Percentiles rank a stretch among this genome's conserved stretches.
Evolutionary conservation across 2,329 filamentous ascomycete species (phyloP).

Genomic region (Triangularia verruculosa): DNA sequence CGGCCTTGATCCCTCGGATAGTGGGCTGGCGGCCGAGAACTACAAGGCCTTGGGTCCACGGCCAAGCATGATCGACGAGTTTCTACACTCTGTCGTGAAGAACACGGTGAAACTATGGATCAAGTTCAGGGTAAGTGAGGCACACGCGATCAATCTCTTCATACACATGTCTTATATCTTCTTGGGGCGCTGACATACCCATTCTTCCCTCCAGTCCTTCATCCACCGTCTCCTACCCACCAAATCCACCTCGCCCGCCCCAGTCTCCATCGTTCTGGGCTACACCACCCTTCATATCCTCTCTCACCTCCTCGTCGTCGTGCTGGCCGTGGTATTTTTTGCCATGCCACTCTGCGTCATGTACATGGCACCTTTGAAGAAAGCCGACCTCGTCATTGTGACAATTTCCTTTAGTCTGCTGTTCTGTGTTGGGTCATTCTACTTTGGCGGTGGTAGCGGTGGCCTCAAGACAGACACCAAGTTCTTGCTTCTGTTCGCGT

Average conservation of each 20-base stretch:
- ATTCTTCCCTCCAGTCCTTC: not conserved
- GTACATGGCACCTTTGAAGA: not conserved
- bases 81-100: not conserved
- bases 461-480: not conserved
- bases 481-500: slow-evolving; percentile 2
- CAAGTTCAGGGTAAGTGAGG: not conserved
- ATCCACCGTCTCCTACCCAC: not conserved
- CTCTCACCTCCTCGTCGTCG: not conserved
- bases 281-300: not conserved
- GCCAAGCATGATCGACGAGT: not conserved
- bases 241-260: not conserved
- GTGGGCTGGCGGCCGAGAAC: not conserved
- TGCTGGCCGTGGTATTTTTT: not conserved
- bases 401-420: not conserved
- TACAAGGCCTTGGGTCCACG: not conserved
- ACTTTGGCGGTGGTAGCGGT: not conserved
- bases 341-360: not conserved
- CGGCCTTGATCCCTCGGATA: not conserved
- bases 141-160: too few relatives aligned
- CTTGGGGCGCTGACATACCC: too few relatives aligned
- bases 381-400: not conserved
- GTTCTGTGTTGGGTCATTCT: slow-evolving; percentile 1
- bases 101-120: not conserved
- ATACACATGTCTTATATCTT: not conserved
- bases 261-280: not conserved